A percentile compares a stretch with the other conserved stretches of the same genome.
These are phyloP conservation scores for Chrysoporthe puriensis DNA, from an alignment of 2,329 filamentous ascomycete species.

Conservation along the genomic window DNA sequence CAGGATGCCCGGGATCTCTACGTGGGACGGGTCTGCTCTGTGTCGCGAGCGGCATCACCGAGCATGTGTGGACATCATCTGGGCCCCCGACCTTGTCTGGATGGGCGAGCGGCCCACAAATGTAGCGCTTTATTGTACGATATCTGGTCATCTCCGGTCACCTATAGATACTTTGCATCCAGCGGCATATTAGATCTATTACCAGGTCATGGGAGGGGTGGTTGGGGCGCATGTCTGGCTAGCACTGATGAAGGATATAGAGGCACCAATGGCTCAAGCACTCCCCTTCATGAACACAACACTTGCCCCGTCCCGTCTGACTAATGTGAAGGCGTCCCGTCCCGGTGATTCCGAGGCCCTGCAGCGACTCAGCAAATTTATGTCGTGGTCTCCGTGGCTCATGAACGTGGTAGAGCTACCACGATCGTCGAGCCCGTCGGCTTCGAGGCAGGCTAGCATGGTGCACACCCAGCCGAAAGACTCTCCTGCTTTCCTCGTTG, in stretches of 20 bases:
- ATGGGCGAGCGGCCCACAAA: background rate
- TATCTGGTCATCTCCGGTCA: background rate
- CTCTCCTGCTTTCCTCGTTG: background rate
- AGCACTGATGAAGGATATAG: constrained; percentile 20
- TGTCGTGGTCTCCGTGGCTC: too few relatives aligned
- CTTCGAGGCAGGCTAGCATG: too few relatives aligned
- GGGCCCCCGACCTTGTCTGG: background rate
- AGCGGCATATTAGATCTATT: constrained; percentile 1
- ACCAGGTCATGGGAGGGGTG: background rate
- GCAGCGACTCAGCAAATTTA: too few relatives aligned
- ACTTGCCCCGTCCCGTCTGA: background rate
- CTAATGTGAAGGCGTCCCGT: too few relatives aligned
- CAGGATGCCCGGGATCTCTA: background rate
- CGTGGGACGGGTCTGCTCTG: background rate
- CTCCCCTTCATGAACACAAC: constrained; percentile 11
- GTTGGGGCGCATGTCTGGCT: background rate
- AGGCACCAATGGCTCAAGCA: constrained; percentile 19
- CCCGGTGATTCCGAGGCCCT: too few relatives aligned
- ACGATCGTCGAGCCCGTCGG: background rate
- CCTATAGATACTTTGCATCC: constrained; percentile 10
- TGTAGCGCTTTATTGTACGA: background rate
- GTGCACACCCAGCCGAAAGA: too few relatives aligned
- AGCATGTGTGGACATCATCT: background rate
- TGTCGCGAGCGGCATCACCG: background rate
- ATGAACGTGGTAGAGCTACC: background rate